Evolutionary conservation across 345 rosid species (phyloP).

Genomic region (Bruguiera sexangula): DNA sequence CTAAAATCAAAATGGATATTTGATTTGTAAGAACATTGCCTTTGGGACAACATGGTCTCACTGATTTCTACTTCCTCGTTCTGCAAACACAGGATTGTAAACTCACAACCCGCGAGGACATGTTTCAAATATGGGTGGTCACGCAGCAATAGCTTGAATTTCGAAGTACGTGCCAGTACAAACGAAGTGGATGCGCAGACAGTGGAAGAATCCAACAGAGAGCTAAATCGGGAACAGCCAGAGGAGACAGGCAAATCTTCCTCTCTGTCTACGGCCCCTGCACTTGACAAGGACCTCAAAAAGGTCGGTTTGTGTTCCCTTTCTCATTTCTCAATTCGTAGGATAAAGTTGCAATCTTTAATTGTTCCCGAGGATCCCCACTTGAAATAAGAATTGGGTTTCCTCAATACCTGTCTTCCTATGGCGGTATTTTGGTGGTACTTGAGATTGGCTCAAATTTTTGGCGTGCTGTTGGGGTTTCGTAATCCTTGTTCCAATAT

Average conservation of each 20-base stretch:
- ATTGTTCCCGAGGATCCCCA: conserved; percentile 1
- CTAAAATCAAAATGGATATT: no score
- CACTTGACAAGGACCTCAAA: conserved; percentile 69
- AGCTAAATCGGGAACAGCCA: conserved; percentile 19
- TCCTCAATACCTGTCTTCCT: neutral
- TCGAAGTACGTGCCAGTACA: conserved; percentile 36
- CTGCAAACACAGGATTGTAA: conserved; percentile 29
- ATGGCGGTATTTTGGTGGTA: no score
- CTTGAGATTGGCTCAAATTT: no score
- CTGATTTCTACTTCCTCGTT: neutral
- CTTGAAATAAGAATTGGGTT: neutral
- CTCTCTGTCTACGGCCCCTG: conserved; percentile 26
- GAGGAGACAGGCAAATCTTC: conserved; percentile 17
- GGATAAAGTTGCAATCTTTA: neutral
- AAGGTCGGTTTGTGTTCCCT: conserved; percentile 42
- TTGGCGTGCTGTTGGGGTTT: no score
- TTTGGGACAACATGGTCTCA: neutral
- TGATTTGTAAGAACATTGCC: no score
- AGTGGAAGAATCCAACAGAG: conserved; percentile 30
- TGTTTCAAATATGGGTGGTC: conserved; percentile 4
- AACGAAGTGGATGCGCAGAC: conserved; percentile 43
- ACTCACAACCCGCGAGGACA: conserved; percentile 15
- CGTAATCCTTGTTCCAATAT: no score
- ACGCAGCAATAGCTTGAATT: conserved; percentile 29
- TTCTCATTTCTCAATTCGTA: neutral